Evolutionary conservation across 495 filamentous ascomycete species (phyloP).

Genomic region (Aspergillus indologenus): DNA sequence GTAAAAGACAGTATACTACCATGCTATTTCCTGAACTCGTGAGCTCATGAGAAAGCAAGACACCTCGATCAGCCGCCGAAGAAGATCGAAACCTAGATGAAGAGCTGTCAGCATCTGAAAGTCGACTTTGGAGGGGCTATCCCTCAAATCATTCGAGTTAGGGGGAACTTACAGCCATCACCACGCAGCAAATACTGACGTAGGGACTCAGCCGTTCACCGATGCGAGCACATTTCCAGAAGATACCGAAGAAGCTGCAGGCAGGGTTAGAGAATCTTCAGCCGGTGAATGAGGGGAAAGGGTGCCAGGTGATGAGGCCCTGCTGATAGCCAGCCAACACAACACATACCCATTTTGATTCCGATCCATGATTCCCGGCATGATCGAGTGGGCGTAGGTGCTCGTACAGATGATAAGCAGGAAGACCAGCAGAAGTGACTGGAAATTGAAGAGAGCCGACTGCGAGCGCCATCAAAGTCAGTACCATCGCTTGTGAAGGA

Average conservation of each 20-base stretch:
- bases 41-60: conserved; percentile 9
- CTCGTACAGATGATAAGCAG: conserved; percentile 94
- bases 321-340: conserved; percentile 1
- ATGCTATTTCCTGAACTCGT: conserved; percentile 12
- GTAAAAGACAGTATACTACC: neutral
- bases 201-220: conserved; percentile 94
- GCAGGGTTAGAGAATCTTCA: neutral
- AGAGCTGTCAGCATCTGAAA: conserved; percentile 10
- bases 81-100: conserved; percentile 41
- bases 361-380: conserved; percentile 88
- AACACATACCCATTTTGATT: conserved; percentile 78
- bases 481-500: neutral
- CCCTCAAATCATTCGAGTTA: neutral
- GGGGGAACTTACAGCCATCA: conserved; percentile 79
- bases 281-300: neutral
- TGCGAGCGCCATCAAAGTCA: conserved; percentile 27
- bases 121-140: neutral
- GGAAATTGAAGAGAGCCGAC: conserved; percentile 98
- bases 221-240: conserved; percentile 95
- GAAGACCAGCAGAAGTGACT: conserved; percentile 86
- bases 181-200: conserved; percentile 87
- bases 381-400: conserved; percentile 84
- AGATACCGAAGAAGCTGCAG: conserved; percentile 74
- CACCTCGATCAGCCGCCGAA: conserved; percentile 32
- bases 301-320: neutral